phyloP scores from a whole-genome alignment of 2,329 filamentous ascomycete species.

The Xylaria sp. region DNA sequence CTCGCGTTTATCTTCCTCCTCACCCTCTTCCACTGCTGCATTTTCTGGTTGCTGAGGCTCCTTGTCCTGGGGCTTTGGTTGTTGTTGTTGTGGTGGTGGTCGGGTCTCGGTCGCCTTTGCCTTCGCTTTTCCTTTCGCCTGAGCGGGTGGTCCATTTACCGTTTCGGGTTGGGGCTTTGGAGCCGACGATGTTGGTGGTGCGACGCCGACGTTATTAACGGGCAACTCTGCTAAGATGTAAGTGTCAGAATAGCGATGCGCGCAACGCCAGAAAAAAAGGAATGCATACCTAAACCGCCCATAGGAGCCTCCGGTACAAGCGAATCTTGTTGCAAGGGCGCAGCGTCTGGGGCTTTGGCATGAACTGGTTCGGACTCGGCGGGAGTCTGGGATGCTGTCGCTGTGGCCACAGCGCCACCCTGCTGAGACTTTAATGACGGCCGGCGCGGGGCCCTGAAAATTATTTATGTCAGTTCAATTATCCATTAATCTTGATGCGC shows the following conservation, averaged over 20 bases:
- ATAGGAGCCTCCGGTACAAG: slow-evolving; percentile 39
- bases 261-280: not conserved
- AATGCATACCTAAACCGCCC: slow-evolving; percentile 35
- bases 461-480: slow-evolving; percentile 1
- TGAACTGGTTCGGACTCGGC: slow-evolving; percentile 26
- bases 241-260: not conserved
- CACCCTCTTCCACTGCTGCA: slow-evolving; percentile 15
- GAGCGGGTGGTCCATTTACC: slow-evolving; percentile 1
- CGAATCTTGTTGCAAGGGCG: slow-evolving; percentile 20
- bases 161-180: slow-evolving; percentile 12
- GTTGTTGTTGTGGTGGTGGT: not conserved
- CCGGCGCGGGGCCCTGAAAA: slow-evolving; percentile 34
- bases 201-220: not conserved
- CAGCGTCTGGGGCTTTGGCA: slow-evolving; percentile 28
- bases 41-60: no score
- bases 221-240: slow-evolving; percentile 15
- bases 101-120: slow-evolving; percentile 13
- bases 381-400: slow-evolving; percentile 24
- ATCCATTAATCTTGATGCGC: not conserved
- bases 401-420: slow-evolving; percentile 10
- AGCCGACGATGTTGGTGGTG: not conserved
- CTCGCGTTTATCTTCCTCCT: slow-evolving; percentile 31
- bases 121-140: slow-evolving; percentile 29
- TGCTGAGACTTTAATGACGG: slow-evolving; percentile 24
- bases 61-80: not conserved